Base-by-base conservation (phyloP, 495 filamentous ascomycete genomes). In the Penicillium egyptiacum region DNA sequence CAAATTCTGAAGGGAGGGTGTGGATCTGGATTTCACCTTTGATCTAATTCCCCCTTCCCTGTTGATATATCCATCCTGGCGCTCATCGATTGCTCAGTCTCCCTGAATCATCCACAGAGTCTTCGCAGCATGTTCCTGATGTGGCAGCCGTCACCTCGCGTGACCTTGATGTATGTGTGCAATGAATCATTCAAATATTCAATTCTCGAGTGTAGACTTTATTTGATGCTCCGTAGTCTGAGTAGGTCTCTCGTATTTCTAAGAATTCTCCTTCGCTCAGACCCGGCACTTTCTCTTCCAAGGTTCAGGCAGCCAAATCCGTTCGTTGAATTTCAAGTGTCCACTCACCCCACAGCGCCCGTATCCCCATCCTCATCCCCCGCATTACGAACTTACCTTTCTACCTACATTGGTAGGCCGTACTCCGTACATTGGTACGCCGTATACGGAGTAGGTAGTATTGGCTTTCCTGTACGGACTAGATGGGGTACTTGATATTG, bases 111-210 rank as follows among this genome's bases (percentile, higher is more conserved):
- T 46, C 17, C 41, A 26, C 19, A 42, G 53, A 57, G 30, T 40
- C 23, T 35, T 52, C 26, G 37, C 23, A 50, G 50, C 48, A 46
- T 48, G 44, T 59, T 47, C 42, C 43, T 28, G 63, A 59, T 60
- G 66, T 76, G 73, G 73, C 73, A 76, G 73, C 73, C 73, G 73
- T 76, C 70, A 69, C 71, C 67, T 52, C n/a, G 44, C 25, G 64
- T 67, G 66, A 65, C 59, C 33, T 55, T 58, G 56, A 48, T 58
- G 56, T 62, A 53, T 58, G 59, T 51, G 35, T 61, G 53, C 46
- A 61, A 53, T 40, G 47, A 55, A 52, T 52, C 23, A 22, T 51
- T 51, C 23, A 50, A 54, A 52, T 50, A 42, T 42, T 31, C 12
- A 6, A 22, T 53, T 57, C 28, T 20, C 28, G 31, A 39, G 8